Evolutionary conservation across 768 basidiomycete genomes (phyloP).

Genomic region (Daedaleopsis sinensis): DNA sequence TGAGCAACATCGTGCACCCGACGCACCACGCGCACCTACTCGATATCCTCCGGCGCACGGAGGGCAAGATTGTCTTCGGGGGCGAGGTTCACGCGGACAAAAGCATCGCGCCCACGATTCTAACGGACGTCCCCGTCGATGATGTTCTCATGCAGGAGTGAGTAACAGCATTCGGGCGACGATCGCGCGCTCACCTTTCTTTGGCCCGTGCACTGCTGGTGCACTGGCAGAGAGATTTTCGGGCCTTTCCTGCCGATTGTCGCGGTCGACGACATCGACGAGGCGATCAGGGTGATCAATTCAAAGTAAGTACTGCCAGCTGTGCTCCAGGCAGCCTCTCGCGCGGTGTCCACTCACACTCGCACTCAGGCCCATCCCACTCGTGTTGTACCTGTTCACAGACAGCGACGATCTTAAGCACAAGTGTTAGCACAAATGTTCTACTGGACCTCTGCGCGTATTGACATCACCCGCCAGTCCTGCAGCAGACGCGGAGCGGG

Average conservation of each 20-base stretch:
- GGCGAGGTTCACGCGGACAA: constrained; percentile 44
- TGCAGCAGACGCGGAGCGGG: constrained; percentile 60
- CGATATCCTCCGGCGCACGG: constrained; percentile 52
- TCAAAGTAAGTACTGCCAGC: constrained; percentile 50
- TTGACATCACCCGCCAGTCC: constrained; percentile 40
- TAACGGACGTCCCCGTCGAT: constrained; percentile 51
- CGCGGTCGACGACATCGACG: constrained; percentile 54
- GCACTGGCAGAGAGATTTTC: constrained; percentile 75
- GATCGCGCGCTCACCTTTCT: neutral
- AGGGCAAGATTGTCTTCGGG: constrained; percentile 59
- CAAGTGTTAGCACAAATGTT: constrained; percentile 22
- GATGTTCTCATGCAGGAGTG: constrained; percentile 69
- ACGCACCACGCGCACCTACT: constrained; percentile 57
- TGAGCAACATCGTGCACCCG: constrained; percentile 55
- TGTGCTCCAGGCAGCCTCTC: neutral
- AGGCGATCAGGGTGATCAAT: constrained; percentile 59
- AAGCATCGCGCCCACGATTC: constrained; percentile 62
- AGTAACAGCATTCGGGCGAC: constrained; percentile 17
- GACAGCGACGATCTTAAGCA: constrained; percentile 41
- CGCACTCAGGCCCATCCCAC: constrained; percentile 52
- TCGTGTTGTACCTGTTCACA: constrained; percentile 68
- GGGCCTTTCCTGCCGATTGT: constrained; percentile 72
- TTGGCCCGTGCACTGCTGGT: neutral
- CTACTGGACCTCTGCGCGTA: neutral
- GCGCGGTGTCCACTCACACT: neutral